Conservation (phyloP, 257 asterid genomes). For the Petrea volubilis region DNA sequence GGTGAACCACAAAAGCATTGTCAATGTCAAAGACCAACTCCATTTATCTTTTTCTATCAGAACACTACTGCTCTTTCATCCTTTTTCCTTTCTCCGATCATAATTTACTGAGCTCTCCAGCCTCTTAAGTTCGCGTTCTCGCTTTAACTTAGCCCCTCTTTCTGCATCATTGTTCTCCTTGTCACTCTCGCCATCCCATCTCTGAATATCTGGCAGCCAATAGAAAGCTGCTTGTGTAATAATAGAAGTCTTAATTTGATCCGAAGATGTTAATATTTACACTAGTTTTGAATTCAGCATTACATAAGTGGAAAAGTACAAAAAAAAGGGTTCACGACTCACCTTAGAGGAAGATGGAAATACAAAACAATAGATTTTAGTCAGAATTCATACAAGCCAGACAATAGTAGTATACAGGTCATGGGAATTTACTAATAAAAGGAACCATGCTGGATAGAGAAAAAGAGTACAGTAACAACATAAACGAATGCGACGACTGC, state of each 20-base stretch:
- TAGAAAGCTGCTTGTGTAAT: constrained; percentile 29
- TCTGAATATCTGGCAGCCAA: constrained; percentile 26
- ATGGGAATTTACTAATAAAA: not conserved
- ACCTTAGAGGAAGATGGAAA: constrained; percentile 1
- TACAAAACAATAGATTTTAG: not conserved
- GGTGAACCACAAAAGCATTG: constrained; percentile 14
- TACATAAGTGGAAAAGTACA: not conserved
- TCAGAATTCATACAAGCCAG: constrained; percentile 9
- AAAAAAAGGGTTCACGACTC: not conserved
- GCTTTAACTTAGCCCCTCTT: constrained; percentile 28
- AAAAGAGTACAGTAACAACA: not conserved
- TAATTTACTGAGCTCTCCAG: constrained; percentile 34
- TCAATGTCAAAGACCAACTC: not conserved
- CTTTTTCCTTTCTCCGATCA: constrained; percentile 23
- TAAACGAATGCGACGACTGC: not conserved
- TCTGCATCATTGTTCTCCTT: constrained; percentile 22
- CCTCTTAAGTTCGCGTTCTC: constrained; percentile 36
- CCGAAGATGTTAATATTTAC: constrained; percentile 11
- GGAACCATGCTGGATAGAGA: constrained; percentile 1
- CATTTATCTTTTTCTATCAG: not conserved
- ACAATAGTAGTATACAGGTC: not conserved
- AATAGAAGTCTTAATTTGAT: constrained; percentile 19
- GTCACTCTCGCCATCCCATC: constrained; percentile 25
- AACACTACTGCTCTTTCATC: constrained; percentile 11
- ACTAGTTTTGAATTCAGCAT: constrained; percentile 6